Evolutionary conservation across 139 green algal genomes (phyloP).

Genomic region (Pseudopediastrum boryanum): DNA sequence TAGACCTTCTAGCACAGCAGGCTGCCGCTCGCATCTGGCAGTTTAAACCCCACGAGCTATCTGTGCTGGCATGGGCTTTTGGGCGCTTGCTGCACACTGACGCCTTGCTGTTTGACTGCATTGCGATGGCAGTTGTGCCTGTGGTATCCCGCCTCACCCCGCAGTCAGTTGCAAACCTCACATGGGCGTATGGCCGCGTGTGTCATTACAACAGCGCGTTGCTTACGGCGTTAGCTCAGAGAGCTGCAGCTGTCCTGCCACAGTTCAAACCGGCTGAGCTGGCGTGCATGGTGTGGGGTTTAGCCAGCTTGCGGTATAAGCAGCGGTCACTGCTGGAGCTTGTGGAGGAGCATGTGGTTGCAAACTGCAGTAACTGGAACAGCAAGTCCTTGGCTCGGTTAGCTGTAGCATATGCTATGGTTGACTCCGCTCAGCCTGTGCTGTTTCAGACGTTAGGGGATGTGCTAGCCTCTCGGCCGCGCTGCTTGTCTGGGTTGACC

Average conservation of each 20-base stretch:
- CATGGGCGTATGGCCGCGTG: slow-evolving; percentile 47
- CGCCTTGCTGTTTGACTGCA: slow-evolving; percentile 17
- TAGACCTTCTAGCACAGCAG: too few relatives aligned
- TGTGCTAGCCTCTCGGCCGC: slow-evolving; percentile 5
- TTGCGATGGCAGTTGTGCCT: slow-evolving; percentile 4
- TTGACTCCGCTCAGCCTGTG: too few relatives aligned
- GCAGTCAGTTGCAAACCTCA: slow-evolving; percentile 47
- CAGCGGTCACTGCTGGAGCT: not conserved
- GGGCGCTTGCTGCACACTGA: slow-evolving; percentile 19
- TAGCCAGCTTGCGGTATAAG: slow-evolving; percentile 11
- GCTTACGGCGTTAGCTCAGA: not conserved
- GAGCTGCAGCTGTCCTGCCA: not conserved
- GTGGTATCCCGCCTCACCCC: not conserved
- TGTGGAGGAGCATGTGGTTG: not conserved
- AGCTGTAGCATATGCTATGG: not conserved
- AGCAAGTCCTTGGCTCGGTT: slow-evolving; percentile 1
- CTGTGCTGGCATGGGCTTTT: slow-evolving; percentile 22
- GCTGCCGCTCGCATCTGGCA: too few relatives aligned
- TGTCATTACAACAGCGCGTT: slow-evolving; percentile 26
- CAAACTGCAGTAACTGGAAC: slow-evolving; percentile 10
- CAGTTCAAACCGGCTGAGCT: slow-evolving; percentile 25
- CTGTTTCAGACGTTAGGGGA: slow-evolving; percentile 1
- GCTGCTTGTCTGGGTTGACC: not conserved
- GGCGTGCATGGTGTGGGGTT: not conserved
- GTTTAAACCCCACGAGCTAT: slow-evolving; percentile 27